Conservation (phyloP, 805 yeast species). For the Wickerhamiella kurtzmanii region DNA sequence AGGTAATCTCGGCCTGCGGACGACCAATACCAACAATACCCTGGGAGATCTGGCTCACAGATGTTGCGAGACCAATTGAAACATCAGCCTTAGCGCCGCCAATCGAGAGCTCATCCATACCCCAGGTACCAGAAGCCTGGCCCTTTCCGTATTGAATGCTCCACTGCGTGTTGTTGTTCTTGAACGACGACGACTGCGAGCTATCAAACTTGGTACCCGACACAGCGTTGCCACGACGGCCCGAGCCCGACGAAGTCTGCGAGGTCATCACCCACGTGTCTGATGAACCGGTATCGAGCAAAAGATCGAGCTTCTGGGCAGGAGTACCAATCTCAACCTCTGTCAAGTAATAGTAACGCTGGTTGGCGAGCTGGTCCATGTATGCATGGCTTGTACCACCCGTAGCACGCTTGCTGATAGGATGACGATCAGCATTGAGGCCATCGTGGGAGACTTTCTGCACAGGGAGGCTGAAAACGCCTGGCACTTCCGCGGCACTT, state of each 20-base stretch:
- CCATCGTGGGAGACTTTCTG: constrained; percentile 1
- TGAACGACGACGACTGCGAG: constrained; percentile 19
- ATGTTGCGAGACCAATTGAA: constrained; percentile 66
- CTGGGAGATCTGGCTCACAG: constrained; percentile 42
- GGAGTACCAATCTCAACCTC: constrained; percentile 41
- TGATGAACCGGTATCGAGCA: constrained; percentile 66
- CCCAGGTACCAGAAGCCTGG: constrained; percentile 44
- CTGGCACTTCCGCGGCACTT: constrained; percentile 1
- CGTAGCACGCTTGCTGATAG: background rate
- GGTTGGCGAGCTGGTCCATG: constrained; percentile 21
- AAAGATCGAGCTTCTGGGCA: constrained; percentile 38
- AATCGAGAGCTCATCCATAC: constrained; percentile 46
- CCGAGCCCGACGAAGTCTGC: constrained; percentile 11
- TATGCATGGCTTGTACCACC: constrained; percentile 2
- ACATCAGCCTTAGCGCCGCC: constrained; percentile 41
- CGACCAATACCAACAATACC: constrained; percentile 39
- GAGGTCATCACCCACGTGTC: constrained; percentile 53
- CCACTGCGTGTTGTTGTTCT: constrained; percentile 18
- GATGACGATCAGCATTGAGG: background rate
- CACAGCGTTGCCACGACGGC: constrained; percentile 3
- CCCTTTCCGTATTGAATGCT: constrained; percentile 36
- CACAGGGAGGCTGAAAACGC: constrained; percentile 1
- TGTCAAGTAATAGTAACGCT: constrained; percentile 26
- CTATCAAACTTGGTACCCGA: constrained; percentile 21
- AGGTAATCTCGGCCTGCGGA: constrained; percentile 40